Percentiles rank a stretch among this genome's conserved stretches.
phyloP scores from a whole-genome alignment of 73 alveolate genomes.

The Durusdinium trenchii region DNA sequence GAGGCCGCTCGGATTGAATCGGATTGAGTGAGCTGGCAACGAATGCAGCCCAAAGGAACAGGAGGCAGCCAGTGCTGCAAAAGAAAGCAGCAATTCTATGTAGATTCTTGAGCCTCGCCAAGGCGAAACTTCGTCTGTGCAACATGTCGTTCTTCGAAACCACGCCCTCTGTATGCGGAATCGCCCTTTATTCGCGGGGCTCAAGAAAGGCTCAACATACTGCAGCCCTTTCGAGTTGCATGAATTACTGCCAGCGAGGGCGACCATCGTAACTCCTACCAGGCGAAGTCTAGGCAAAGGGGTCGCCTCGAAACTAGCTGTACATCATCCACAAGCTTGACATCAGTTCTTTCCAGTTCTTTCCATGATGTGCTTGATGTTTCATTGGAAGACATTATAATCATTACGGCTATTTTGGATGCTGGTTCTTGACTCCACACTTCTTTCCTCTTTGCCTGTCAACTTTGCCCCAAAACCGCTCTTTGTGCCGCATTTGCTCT shows the following conservation, averaged over 20 bases:
- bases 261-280: slow-evolving; percentile 74
- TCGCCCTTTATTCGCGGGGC: not conserved
- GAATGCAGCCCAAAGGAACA: slow-evolving; percentile 18
- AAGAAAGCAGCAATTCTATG: slow-evolving; percentile 30
- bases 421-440: not conserved
- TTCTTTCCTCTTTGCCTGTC: slow-evolving; percentile 21
- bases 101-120: too few species aligned
- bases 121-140: too few species aligned
- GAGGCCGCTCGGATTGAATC: too few species aligned
- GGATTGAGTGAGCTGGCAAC: too few species aligned
- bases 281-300: slow-evolving; percentile 26
- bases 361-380: not conserved
- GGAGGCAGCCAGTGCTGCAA: slow-evolving; percentile 59
- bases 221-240: slow-evolving; percentile 6
- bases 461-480: slow-evolving; percentile 46
- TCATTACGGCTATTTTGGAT: not conserved
- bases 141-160: too few species aligned
- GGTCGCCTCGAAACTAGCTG: too few species aligned
- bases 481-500: slow-evolving; percentile 12
- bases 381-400: not conserved
- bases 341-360: too few species aligned
- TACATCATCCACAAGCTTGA: too few species aligned
- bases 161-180: not conserved
- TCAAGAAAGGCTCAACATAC: not conserved
- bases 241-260: slow-evolving; percentile 51